Evolutionary conservation across 768 basidiomycete genomes (phyloP), one percentile per base, ranked within the genome.

Genomic region (Macrolepiota dolichaula): DNA sequence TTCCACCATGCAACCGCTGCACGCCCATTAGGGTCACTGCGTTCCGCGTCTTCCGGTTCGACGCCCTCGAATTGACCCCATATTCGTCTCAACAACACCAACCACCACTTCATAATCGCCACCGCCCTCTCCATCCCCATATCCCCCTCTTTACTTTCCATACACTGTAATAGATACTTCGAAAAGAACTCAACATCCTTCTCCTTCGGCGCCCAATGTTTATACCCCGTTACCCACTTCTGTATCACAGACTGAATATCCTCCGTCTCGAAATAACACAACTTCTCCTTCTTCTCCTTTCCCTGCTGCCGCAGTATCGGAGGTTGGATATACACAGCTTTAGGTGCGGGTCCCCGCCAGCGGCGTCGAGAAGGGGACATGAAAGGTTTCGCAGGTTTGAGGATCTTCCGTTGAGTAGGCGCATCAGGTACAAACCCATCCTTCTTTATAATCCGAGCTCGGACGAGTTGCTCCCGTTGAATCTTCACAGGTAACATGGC

Each of bases 81-180:
- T 67, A 83, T 72, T 62, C 86, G 75, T 66, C 87, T 76, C 66
- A 93, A 70, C 27, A 95, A 69, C 35, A 88, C 79, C 64, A 85
- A 72, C 94, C 93, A 95, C 91, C 89, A 96, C 67, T 83, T 87
- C 79, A 92, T 77, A 17, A 92, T 82, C 25, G 82, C 82, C 12
- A 90, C 72, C 55, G 86, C 89, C 62, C 83, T 83, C 73, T 89
- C 88, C 42, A 93, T 73, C 0, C 91, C 81, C 27, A 71, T 73
- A 69, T 91, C 89, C 4, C 82, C 84, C 54, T 71, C 69, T 19
- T 69, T 67, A n/a, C 80, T 76, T 67, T 88, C 85, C 37, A 89
- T 83, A 59, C 84, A 86, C 64, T 84, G 83, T 52, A 89, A 76
- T 51, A 96, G 74, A 68, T 85, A 96, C 60, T 83, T 87, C 17